Base-by-base conservation (phyloP, 108 stramenopile genomes). In the Schizochytrium sp. region DNA sequence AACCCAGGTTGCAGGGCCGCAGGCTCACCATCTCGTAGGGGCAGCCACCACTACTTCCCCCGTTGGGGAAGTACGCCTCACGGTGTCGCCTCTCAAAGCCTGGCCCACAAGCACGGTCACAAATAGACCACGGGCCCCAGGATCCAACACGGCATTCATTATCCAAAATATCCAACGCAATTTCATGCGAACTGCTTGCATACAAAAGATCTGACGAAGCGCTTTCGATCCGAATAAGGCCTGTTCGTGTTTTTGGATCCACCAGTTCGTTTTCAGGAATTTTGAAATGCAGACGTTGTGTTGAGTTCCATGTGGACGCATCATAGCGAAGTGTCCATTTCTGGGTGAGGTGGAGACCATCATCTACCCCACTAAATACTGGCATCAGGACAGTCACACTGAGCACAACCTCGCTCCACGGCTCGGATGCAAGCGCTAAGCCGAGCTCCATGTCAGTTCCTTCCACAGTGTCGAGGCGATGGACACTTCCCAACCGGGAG, bases 51-150 rank as follows among this genome's bases (percentile, higher is more conserved):
- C n/a, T 40, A 10, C 53, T n/a, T 60, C 19, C 50, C 38, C 53
- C 76, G 47, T 55, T 55, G 53, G 76, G 50, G 40, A 55, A 83
- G 76, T 49, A 55, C 15, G 53, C 53, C 10, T 49, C 50, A 8
- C 76, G 47, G 47, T 83, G 53, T 10, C 76, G 45, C 10, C 76
- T 47, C 76, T 83, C 76, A 13, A 83, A 49, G 5, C 76, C 76
- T 15, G 76, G 50, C 8, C 76, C 76, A 40, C 76, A 83, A 17
- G 76, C 76, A 47, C 55, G 47, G 40, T 55, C 53, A 28, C 76
- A 83, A 10, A 83, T 53, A 13, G 76, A 55, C 76, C 76, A 83
- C 8, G 76, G n/a, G 47, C 76, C 55, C 76, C 76, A 83, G 5
- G 47, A 49, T 12, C 76, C 76, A 5, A 83, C 76, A 38, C 76